Conservation (phyloP, 2,329 filamentous ascomycete genomes). For the Herpotrichia juniperi region DNA sequence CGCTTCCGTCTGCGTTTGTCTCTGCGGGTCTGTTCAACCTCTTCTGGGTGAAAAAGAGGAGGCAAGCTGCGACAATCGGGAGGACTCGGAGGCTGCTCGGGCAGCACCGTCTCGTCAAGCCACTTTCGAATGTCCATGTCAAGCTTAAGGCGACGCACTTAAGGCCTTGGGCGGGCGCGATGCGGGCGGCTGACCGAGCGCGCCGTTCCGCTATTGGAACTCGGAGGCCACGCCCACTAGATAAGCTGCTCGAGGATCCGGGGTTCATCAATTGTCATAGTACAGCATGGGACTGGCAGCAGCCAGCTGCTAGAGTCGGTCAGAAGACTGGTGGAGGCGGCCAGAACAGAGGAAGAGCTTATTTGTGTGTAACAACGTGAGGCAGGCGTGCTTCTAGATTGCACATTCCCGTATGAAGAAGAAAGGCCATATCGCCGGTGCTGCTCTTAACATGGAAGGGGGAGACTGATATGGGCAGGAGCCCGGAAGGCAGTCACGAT, state of each 20-base stretch:
- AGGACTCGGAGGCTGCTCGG: conserved; percentile 33
- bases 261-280: conserved; percentile 21
- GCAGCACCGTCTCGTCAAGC: conserved; percentile 50
- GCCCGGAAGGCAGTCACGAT: conserved; percentile 12
- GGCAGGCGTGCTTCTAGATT: conserved; percentile 6
- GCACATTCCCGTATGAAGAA: conserved; percentile 4
- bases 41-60: conserved; percentile 26
- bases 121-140: conserved; percentile 54
- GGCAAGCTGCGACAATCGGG: conserved; percentile 25
- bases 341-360: conserved; percentile 13
- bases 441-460: conserved; percentile 1
- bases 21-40: conserved; percentile 17
- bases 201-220: conserved; percentile 23
- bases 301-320: conserved; percentile 20
- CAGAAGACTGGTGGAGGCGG: conserved; percentile 16
- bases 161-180: neutral
- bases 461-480: conserved; percentile 4
- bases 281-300: conserved; percentile 32
- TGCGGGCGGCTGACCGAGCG: conserved; percentile 23
- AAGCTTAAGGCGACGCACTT: conserved; percentile 4
- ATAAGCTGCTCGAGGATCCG: conserved; percentile 12
- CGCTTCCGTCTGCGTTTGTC: conserved; percentile 38
- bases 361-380: conserved; percentile 30
- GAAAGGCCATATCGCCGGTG: conserved; percentile 17
- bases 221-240: conserved; percentile 10